phyloP scores from a whole-genome alignment of 441 rosid species.

The Omphalea diandra region DNA sequence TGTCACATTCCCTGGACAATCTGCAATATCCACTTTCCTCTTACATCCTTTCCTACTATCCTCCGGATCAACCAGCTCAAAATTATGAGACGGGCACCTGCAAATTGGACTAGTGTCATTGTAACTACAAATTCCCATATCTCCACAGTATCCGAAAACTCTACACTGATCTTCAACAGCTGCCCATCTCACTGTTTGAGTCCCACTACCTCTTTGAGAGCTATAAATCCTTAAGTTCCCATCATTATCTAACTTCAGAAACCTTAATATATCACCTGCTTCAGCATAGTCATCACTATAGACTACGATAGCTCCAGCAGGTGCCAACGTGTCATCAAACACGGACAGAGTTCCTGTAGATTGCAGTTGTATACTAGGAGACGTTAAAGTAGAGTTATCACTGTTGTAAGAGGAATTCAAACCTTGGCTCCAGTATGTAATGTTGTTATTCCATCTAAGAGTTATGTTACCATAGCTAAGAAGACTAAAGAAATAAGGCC shows the following conservation, averaged over 20 bases:
- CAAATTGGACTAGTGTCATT: conserved; percentile 7
- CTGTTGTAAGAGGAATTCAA: conserved; percentile 16
- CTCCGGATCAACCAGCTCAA: conserved; percentile 5
- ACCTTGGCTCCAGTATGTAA: conserved; percentile 19
- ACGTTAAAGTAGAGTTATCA: conserved; percentile 6
- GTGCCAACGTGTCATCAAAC: conserved; percentile 13
- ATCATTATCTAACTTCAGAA: conserved; percentile 22
- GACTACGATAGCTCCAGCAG: background rate
- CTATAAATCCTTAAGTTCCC: conserved; percentile 24
- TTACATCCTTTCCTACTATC: conserved; percentile 16
- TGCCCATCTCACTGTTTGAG: conserved; percentile 15
- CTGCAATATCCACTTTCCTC: conserved; percentile 6
- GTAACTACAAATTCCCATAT: conserved; percentile 19
- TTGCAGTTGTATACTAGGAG: conserved; percentile 11
- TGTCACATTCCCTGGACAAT: conserved; percentile 20
- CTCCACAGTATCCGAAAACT: conserved; percentile 23
- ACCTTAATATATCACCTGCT: conserved; percentile 14
- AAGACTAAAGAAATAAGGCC: conserved; percentile 11
- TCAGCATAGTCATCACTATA: conserved; percentile 17
- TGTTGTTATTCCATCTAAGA: conserved; percentile 10
- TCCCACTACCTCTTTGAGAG: conserved; percentile 19
- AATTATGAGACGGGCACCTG: conserved; percentile 16
- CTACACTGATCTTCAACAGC: conserved; percentile 24
- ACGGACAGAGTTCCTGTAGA: conserved; percentile 7
- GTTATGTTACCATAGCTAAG: conserved; percentile 7